Evolutionary conservation across 176 grass and related monocot genomes (phyloP), one percentile per base, ranked within the genome.

Genomic region (Phyllostachys edulis): DNA sequence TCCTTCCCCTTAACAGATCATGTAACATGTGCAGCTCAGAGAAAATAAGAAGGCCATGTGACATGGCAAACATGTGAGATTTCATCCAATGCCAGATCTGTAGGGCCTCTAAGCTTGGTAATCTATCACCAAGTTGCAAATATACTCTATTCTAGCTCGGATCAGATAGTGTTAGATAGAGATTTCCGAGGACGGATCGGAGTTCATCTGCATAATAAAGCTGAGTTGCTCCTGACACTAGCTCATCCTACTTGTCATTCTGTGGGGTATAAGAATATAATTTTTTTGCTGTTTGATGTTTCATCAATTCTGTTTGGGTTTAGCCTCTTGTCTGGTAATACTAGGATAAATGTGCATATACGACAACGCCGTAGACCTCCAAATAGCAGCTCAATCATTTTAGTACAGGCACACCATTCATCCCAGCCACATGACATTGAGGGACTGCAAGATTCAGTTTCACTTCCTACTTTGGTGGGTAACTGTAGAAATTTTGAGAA

Each of bases 41-140:
- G 52, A 71, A 79, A 71, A 37, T 70, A 78, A 71, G 66, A 39
- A 3, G 65, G 65, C 55, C 80, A 63, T 78, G 65, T 83, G 80
- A 61, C 42, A 83, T 77, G 80, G 54, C 64, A 65, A 83, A 71
- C 86, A 91, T 80, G 80, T 91, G 89, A 84, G 80, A 52, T 44
- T 82, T 82, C 80, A 67, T 87, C 79, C 67, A 37, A 26, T 44
- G 68, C 69, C 89, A 87, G 75, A 84, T 79, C 80, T 26, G 75
- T 73, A 83, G 73, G 84, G 79, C 66, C 84, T 86, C 38, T 49
- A 67, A 59, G 20, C 32, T 61, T 63, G 55, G 24, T 89, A 81
- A 32, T 76, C 41, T 80, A 64, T 42, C 75, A 36, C 75, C 89
- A 90, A 84, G 76, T 80, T 87, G 85, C 75, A 80, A 26, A 45